Evolutionary conservation across 768 basidiomycete species (phyloP).

Genomic region (Trichaptum fuscoviolaceum): DNA sequence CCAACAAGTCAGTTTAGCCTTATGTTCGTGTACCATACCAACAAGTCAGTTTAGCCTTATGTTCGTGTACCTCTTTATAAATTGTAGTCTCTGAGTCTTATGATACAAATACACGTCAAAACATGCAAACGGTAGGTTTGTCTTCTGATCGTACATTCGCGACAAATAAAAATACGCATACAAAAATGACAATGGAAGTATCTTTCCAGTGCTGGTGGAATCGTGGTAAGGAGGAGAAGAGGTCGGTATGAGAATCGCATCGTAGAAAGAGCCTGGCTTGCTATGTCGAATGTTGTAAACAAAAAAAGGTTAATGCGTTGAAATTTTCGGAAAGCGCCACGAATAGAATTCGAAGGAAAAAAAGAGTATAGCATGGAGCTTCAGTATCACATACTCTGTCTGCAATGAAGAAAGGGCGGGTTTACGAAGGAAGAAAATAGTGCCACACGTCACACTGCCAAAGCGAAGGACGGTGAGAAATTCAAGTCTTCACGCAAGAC

Average conservation of each 20-base stretch:
- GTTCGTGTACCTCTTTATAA: too few species aligned
- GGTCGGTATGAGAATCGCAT: background rate
- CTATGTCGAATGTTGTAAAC: background rate
- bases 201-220: background rate
- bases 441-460: background rate
- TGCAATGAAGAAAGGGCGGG: background rate
- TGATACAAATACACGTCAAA: background rate
- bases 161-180: background rate
- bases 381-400: background rate
- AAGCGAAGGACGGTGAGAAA: background rate
- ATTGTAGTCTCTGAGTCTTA: background rate
- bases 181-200: background rate
- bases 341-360: background rate
- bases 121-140: background rate
- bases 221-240: background rate
- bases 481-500: background rate
- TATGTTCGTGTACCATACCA: too few species aligned
- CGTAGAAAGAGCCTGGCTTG: background rate
- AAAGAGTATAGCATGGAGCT: background rate
- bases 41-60: too few species aligned
- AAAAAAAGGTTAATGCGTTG: too few species aligned
- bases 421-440: background rate
- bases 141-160: background rate
- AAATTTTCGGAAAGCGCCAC: background rate
- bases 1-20: too few species aligned